Percentiles rank a stretch among this genome's conserved stretches.
Conservation (phyloP, 2,329 filamentous ascomycete species). For the Phoma sp. region DNA sequence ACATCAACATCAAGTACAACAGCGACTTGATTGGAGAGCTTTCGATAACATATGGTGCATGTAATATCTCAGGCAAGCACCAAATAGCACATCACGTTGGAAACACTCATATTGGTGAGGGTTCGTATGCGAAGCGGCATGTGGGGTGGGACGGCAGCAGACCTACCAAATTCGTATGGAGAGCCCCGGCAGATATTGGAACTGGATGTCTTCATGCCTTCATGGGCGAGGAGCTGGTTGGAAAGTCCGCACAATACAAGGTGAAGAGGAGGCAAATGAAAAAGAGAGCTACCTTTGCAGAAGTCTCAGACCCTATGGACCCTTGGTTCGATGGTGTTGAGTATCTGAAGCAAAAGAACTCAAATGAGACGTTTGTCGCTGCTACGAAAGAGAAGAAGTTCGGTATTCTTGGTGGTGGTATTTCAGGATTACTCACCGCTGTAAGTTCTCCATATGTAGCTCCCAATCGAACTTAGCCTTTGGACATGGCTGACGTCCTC, state of each 20-base stretch:
- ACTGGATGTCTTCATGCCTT: constrained; percentile 53
- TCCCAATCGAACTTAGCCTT: not conserved
- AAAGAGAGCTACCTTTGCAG: constrained; percentile 40
- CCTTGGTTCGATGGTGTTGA: constrained; percentile 70
- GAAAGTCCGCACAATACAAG: constrained; percentile 42
- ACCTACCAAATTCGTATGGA: constrained; percentile 51
- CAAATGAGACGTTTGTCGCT: constrained; percentile 57
- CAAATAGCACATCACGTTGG: constrained; percentile 26
- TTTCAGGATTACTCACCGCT: constrained; percentile 66
- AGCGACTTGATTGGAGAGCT: constrained; percentile 29
- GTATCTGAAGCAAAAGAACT: constrained; percentile 61
- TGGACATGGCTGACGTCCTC: not conserved
- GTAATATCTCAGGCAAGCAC: constrained; percentile 7
- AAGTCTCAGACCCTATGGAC: constrained; percentile 61
- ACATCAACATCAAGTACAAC: constrained; percentile 28
- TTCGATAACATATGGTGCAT: constrained; percentile 31
- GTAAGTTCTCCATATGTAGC: constrained; percentile 22
- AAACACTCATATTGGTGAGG: constrained; percentile 29
- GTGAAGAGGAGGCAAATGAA: constrained; percentile 31
- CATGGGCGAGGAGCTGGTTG: constrained; percentile 42
- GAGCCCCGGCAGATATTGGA: constrained; percentile 44
- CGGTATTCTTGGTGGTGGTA: constrained; percentile 69
- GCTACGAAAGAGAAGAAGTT: constrained; percentile 62
- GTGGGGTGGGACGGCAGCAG: constrained; percentile 20
- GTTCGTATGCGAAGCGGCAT: constrained; percentile 31